Evolutionary conservation across 1,284 basidiomycete genomes (phyloP).

Genomic region (Ceratobasidium sp.): DNA sequence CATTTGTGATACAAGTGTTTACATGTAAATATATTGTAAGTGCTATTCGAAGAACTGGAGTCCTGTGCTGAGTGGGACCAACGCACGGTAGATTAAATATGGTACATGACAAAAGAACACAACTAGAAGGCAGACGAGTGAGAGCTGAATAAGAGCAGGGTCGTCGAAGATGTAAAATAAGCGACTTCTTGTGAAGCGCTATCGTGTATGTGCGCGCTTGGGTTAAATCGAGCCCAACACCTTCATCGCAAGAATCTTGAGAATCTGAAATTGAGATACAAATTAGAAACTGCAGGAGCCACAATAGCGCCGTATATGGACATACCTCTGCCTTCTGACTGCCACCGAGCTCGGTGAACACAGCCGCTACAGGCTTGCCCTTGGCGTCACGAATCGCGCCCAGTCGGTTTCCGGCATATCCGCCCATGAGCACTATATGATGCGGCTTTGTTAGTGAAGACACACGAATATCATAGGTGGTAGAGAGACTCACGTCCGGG

Average conservation of each 20-base stretch:
- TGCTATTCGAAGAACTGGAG: no score
- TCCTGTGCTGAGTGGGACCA: no score
- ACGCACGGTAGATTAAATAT: conserved; percentile 2
- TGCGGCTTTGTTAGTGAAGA: not conserved
- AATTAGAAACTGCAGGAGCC: conserved; percentile 44
- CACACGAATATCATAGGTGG: conserved; percentile 6
- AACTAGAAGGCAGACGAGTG: no score
- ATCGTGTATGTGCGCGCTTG: not conserved
- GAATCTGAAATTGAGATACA: conserved; percentile 66
- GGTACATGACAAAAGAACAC: not conserved
- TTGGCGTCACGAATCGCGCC: conserved; percentile 93
- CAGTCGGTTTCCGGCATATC: conserved; percentile 83
- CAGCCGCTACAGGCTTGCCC: conserved; percentile 89
- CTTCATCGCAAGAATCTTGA: conserved; percentile 88
- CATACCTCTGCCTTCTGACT: conserved; percentile 88
- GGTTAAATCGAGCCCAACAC: conserved; percentile 73
- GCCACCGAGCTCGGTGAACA: conserved; percentile 84
- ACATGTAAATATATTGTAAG: not conserved
- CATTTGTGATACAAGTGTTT: not conserved
- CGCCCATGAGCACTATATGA: conserved; percentile 68
- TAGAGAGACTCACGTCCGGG: conserved; percentile 63
- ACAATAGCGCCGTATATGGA: conserved; percentile 15
- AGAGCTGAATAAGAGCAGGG: not conserved
- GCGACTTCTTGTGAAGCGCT: not conserved
- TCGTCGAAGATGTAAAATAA: not conserved